Evolutionary conservation across 768 basidiomycete genomes (phyloP).

Genomic region (Boletales sp.): DNA sequence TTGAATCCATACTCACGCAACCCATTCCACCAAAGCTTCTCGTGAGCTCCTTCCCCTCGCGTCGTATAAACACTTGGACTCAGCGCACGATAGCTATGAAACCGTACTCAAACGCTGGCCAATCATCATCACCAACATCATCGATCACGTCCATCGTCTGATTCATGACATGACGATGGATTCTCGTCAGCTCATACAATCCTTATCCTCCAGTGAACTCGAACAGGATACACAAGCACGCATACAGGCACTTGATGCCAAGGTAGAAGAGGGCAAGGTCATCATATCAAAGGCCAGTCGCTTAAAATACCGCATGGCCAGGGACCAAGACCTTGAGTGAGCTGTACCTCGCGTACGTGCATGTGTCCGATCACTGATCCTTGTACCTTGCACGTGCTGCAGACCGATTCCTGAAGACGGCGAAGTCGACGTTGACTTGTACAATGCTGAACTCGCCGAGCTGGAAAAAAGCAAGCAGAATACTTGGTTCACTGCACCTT

Average conservation of each 20-base stretch:
- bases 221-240: conserved; percentile 5
- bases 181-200: conserved; percentile 20
- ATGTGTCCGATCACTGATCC: no score
- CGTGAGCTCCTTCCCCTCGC: conserved; percentile 38
- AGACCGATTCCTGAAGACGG: conserved; percentile 77
- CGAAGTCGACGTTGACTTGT: conserved; percentile 62
- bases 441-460: conserved; percentile 67
- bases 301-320: conserved; percentile 86
- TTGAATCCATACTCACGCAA: neutral
- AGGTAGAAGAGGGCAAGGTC: conserved; percentile 69
- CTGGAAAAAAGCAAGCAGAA: conserved; percentile 46
- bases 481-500: conserved; percentile 91
- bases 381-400: neutral
- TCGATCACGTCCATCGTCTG: conserved; percentile 69
- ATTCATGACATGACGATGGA: conserved; percentile 59
- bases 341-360: conserved; percentile 9
- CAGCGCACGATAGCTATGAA: conserved; percentile 51
- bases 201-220: neutral
- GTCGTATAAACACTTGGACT: neutral
- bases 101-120: conserved; percentile 81
- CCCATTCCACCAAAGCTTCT: conserved; percentile 46
- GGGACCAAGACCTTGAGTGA: conserved; percentile 68
- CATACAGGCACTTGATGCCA: conserved; percentile 34
- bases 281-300: conserved; percentile 72
- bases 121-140: conserved; percentile 74